phyloP scores from a whole-genome alignment of 2,329 filamentous ascomycete species.

The Diplodia intermedia region DNA sequence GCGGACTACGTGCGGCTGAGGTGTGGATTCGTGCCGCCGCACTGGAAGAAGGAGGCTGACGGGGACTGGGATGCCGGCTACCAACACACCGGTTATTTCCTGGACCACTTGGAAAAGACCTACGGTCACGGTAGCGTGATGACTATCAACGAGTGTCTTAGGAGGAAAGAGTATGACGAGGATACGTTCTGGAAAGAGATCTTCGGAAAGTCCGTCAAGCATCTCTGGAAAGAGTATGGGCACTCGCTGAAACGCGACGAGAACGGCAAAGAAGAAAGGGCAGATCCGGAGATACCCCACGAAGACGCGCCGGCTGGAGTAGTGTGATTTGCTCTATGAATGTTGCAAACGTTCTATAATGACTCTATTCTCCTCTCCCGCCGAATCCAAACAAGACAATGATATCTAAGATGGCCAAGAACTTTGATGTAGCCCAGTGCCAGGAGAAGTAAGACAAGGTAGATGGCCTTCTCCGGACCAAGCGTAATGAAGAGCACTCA shows the following conservation, averaged over 20 bases:
- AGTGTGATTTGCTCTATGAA: background rate
- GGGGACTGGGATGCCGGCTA: conserved; percentile 88
- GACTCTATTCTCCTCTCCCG: background rate
- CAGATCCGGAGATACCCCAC: background rate
- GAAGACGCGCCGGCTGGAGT: conserved; percentile 13
- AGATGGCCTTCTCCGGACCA: background rate
- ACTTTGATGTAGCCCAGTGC: background rate
- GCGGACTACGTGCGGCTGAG: conserved; percentile 90
- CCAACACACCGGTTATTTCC: conserved; percentile 88
- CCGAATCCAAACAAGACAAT: background rate
- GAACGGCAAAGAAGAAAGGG: conserved; percentile 6
- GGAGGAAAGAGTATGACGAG: conserved; percentile 53
- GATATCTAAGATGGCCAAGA: background rate
- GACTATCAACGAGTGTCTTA: conserved; percentile 70
- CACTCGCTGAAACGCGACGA: conserved; percentile 48
- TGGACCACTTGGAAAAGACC: conserved; percentile 79
- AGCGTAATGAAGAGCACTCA: background rate
- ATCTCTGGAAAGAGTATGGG: conserved; percentile 78
- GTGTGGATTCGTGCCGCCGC: conserved; percentile 75
- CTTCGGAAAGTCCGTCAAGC: conserved; percentile 68
- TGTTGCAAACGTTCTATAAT: background rate
- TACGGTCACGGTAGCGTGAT: conserved; percentile 61
- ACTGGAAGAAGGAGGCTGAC: conserved; percentile 71
- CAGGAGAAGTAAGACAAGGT: background rate
- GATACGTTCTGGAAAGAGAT: conserved; percentile 69